Percentiles rank a stretch among this genome's conserved stretches.
Evolutionary conservation across 2,329 filamentous ascomycete species (phyloP).

Genomic region (Penicillium sp.): DNA sequence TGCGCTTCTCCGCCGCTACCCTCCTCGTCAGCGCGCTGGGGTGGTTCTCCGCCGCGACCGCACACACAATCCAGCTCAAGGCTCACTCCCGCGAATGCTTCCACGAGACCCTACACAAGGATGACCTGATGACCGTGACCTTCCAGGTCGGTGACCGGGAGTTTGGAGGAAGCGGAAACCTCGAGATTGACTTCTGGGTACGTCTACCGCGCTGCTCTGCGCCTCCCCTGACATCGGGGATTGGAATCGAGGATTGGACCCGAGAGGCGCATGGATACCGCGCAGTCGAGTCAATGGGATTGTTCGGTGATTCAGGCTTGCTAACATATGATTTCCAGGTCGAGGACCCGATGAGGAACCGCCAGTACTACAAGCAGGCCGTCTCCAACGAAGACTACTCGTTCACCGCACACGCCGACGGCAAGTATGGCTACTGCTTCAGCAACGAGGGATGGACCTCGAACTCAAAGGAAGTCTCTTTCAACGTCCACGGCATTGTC

Average conservation of each 20-base stretch:
- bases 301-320: background rate
- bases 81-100: conserved; percentile 97
- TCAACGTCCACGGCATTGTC: conserved; percentile 98
- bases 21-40: conserved; percentile 54
- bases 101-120: conserved; percentile 85
- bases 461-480: conserved; percentile 95
- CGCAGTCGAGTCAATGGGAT: background rate
- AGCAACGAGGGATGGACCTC: conserved; percentile 98
- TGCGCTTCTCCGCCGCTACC: conserved; percentile 43
- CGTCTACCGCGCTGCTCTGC: conserved; percentile 27
- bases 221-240: background rate
- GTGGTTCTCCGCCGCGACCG: conserved; percentile 60
- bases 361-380: conserved; percentile 75
- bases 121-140: conserved; percentile 97
- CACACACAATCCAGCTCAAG: conserved; percentile 94
- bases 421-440: conserved; percentile 95
- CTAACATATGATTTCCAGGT: conserved; percentile 54
- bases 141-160: conserved; percentile 98
- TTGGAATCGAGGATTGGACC: background rate
- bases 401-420: conserved; percentile 80
- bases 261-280: background rate
- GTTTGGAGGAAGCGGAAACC: conserved; percentile 88
- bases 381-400: conserved; percentile 90
- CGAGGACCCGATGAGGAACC: conserved; percentile 70
- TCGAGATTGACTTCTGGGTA: conserved; percentile 99